phyloP scores from a whole-genome alignment of 441 rosid species.

The Aquilaria agallochum region DNA sequence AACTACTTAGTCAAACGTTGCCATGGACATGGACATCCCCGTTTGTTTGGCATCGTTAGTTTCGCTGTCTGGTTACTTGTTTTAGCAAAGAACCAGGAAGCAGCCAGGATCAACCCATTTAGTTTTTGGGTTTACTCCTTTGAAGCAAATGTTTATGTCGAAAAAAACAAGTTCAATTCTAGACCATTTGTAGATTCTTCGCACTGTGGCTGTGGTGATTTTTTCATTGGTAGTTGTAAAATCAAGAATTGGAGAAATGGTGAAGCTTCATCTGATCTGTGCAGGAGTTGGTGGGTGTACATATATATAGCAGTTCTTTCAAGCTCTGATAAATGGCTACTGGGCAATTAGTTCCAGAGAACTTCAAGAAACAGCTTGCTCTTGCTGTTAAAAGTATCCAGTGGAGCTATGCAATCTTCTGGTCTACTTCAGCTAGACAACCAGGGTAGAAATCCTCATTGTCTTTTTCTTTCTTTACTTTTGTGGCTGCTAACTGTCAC shows the following conservation, averaged over 20 bases:
- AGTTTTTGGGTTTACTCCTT: too few species aligned
- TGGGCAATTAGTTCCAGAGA: conserved; percentile 32
- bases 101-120: too few species aligned
- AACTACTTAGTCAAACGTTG: too few species aligned
- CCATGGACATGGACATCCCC: too few species aligned
- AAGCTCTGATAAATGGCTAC: conserved; percentile 27
- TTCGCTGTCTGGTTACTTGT: conserved; percentile 6
- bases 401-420: conserved; percentile 86
- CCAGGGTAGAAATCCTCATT: conserved; percentile 42
- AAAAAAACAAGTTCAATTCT: too few species aligned
- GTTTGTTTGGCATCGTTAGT: not conserved
- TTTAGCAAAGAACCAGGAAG: conserved; percentile 7
- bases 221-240: conserved; percentile 8
- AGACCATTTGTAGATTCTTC: too few species aligned
- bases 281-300: conserved; percentile 2
- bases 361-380: conserved; percentile 61
- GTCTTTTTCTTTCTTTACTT: conserved; percentile 5
- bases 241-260: conserved; percentile 5
- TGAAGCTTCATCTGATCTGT: conserved; percentile 19
- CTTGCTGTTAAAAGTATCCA: conserved; percentile 66
- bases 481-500: not conserved
- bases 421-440: conserved; percentile 57
- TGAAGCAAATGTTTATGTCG: too few species aligned
- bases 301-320: not conserved
- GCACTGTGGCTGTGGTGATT: not conserved